Evolutionary conservation across 2,329 filamentous ascomycete genomes (phyloP).

Genomic region (Trichoderma atroviride): DNA sequence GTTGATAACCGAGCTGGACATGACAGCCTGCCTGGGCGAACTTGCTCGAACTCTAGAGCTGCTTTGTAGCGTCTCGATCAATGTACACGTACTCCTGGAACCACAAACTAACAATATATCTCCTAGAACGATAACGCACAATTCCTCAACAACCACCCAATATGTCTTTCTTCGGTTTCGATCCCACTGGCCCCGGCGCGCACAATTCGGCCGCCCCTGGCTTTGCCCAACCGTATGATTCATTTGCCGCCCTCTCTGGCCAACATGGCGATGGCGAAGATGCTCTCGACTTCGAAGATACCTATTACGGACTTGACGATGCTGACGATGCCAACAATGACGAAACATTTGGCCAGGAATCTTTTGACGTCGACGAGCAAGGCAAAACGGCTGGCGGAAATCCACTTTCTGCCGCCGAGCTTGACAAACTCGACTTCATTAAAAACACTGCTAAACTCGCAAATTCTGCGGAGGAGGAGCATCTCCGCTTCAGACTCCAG

Average conservation of each 20-base stretch:
- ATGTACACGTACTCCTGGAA: neutral
- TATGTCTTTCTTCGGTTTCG: slow-evolving; percentile 95
- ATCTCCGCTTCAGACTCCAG: slow-evolving; percentile 78
- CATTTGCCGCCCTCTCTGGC: slow-evolving; percentile 80
- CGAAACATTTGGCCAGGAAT: slow-evolving; percentile 94
- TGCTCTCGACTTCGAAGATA: slow-evolving; percentile 85
- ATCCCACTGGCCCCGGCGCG: slow-evolving; percentile 56
- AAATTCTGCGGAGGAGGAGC: slow-evolving; percentile 86
- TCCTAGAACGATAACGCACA: slow-evolving; percentile 32
- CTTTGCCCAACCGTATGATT: slow-evolving; percentile 82
- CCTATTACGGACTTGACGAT: slow-evolving; percentile 93
- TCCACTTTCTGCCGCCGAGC: slow-evolving; percentile 43
- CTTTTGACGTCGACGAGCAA: too few species aligned
- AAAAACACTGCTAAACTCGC: slow-evolving; percentile 87
- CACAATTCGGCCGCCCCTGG: slow-evolving; percentile 72
- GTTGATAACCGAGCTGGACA: neutral
- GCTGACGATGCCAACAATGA: slow-evolving; percentile 94
- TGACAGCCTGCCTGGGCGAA: neutral
- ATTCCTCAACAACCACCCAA: slow-evolving; percentile 28
- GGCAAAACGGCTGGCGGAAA: too few species aligned
- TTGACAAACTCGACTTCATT: slow-evolving; percentile 96
- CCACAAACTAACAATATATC: slow-evolving; percentile 30
- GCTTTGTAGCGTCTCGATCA: neutral
- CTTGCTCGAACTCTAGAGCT: neutral
- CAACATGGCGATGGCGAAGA: slow-evolving; percentile 62